Evolutionary conservation across 2,329 filamentous ascomycete genomes (phyloP), one percentile per base, ranked within the genome.

Genomic region (Rutstroemia sp.): DNA sequence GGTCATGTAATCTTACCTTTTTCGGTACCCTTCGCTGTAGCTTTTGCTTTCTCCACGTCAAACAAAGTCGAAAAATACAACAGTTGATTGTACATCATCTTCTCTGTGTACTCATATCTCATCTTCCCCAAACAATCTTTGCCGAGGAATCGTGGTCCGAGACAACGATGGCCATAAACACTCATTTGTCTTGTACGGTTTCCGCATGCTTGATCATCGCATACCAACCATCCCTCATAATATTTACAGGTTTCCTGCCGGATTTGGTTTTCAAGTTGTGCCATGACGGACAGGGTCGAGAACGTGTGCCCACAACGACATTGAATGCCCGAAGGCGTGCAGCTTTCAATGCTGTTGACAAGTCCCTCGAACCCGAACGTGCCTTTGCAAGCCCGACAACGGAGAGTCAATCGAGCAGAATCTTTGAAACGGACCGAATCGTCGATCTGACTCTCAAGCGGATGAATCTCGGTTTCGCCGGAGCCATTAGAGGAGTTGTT

Each of bases 11-110:
- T 14, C 42, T 21, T 67, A 66, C 68, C 70, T 46, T 76, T 80
- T 23, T 75, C 75, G 7, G 74, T 73, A n/a, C 72, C 75, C 47
- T 70, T 72, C 19, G 76, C 79, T 60, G 74, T 77, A 47, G 65
- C 67, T 61, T 82, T 82, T 14, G 87, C 87, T 73, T 89, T 90
- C 60, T 97, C 92, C 3, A 95, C 87, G 71, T 99, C 92, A 77
- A 91, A 99, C 55, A 97, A 73, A 49, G 80, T 80, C 30, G 87
- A 81, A 69, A 92, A 88, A 74, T 96, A 99, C 54, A 97, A 75
- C 42, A 99, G 78, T 73, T 99, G 94, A 71, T 95, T 97, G 75
- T 96, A 97, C 58, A 97, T 80, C 66, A 87, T 86, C 73, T 94
- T 92, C 74, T 97, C 94, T 0, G 81, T 79, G 67, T 89, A 87